phyloP scores from a whole-genome alignment of 768 basidiomycete genomes.

The Brasilioporus rufonigricans region DNA sequence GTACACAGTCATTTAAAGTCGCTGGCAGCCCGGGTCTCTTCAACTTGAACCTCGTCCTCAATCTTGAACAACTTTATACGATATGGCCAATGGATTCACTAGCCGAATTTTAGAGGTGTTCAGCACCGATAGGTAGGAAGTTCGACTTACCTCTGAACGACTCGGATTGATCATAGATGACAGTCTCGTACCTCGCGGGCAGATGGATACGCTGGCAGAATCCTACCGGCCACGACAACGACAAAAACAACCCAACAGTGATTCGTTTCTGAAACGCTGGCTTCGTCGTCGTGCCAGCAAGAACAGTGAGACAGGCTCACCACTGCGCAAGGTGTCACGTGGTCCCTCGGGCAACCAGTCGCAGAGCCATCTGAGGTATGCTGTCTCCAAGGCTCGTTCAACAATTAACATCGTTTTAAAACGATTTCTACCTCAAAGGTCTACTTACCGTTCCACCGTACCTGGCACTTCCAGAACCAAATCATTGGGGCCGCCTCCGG shows the following conservation, averaged over 20 bases:
- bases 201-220: neutral
- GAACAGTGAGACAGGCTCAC: neutral
- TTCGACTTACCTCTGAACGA: too few relatives aligned
- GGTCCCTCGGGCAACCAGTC: neutral
- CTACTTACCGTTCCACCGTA: neutral
- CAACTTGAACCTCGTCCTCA: too few relatives aligned
- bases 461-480: neutral
- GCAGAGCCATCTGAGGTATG: neutral
- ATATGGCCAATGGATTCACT: neutral
- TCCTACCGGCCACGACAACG: neutral
- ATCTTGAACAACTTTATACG: neutral
- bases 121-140: neutral
- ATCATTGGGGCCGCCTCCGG: neutral
- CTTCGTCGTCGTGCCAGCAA: neutral
- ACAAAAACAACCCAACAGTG: neutral
- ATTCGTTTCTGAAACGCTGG: neutral
- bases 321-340: neutral
- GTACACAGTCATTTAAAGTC: too few relatives aligned
- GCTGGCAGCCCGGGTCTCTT: too few relatives aligned
- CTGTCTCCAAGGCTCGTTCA: neutral
- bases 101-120: neutral
- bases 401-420: neutral
- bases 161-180: neutral
- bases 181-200: neutral
- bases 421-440: slow-evolving; percentile 2